These are phyloP conservation scores for Raffaelea arxii DNA, from an alignment of 2,329 filamentous ascomycete genomes.

Conservation along the genomic window DNA sequence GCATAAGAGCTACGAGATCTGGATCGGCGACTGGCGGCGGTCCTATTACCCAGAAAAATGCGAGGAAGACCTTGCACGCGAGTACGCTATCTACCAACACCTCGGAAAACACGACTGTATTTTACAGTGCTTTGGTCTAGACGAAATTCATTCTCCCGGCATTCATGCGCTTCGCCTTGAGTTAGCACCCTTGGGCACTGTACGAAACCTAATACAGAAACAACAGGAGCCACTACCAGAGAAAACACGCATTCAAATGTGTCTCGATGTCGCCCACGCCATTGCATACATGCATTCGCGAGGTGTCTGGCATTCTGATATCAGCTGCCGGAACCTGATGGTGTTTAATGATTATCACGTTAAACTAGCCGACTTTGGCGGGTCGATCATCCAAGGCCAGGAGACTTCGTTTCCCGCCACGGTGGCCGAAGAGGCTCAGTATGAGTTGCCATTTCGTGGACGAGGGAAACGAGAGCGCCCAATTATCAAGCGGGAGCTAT, in stretches of 20 bases:
- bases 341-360: neutral
- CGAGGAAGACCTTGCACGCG: neutral
- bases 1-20: neutral
- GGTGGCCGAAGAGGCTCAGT: neutral
- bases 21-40: neutral
- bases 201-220: neutral
- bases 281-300: neutral
- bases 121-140: neutral
- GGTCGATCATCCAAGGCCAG: neutral
- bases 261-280: neutral
- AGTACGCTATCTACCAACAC: neutral
- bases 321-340: neutral
- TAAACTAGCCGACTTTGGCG: neutral
- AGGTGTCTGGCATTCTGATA: neutral
- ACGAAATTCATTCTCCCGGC: neutral
- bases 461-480: neutral
- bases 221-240: neutral
- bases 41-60: neutral
- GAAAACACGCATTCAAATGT: neutral
- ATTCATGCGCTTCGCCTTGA: neutral
- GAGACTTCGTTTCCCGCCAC: neutral
- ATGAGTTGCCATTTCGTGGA: neutral
- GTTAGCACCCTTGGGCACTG: neutral
- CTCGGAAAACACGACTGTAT: neutral
- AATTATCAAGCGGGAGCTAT: neutral